Evolutionary conservation across 345 rosid genomes (phyloP).

Genomic region (Eucalyptus victrix): DNA sequence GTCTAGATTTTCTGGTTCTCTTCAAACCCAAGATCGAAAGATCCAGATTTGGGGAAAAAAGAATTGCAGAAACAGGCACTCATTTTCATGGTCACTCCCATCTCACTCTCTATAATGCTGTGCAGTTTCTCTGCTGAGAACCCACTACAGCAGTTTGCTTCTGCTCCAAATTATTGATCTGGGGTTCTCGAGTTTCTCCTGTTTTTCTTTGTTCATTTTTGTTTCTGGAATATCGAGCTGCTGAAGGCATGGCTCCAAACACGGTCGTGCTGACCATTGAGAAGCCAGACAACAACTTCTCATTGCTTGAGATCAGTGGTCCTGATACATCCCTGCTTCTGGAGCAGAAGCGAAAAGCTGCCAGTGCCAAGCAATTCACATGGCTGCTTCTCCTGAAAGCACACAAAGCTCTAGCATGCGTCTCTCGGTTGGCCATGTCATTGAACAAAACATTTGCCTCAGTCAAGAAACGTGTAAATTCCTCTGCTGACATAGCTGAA

Average conservation of each 20-base stretch:
- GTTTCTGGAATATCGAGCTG: neutral
- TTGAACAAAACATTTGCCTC: slow-evolving; percentile 24
- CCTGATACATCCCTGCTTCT: slow-evolving; percentile 46
- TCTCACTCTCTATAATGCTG: neutral
- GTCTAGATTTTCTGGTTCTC: slow-evolving; percentile 4
- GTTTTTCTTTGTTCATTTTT: neutral
- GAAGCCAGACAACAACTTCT: slow-evolving; percentile 47
- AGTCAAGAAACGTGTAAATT: slow-evolving; percentile 32
- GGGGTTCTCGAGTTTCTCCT: neutral
- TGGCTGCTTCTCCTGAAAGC: slow-evolving; percentile 74
- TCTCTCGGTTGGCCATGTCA: slow-evolving; percentile 44
- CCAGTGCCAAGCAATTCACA: slow-evolving; percentile 64
- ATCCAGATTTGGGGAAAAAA: neutral
- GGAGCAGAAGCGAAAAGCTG: slow-evolving; percentile 49
- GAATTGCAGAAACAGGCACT: neutral
- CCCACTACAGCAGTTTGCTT: neutral
- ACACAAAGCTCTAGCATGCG: slow-evolving; percentile 38
- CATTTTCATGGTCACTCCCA: neutral
- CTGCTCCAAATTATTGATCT: slow-evolving; percentile 4
- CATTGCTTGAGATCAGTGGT: slow-evolving; percentile 47
- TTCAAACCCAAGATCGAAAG: neutral
- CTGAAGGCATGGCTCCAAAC: slow-evolving; percentile 57
- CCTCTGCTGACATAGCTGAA: slow-evolving; percentile 25
- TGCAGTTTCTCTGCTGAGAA: neutral
- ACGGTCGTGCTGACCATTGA: slow-evolving; percentile 75